Conservation (phyloP, 1,139 yeast species). For the Debaryomyces singareniensis region DNA sequence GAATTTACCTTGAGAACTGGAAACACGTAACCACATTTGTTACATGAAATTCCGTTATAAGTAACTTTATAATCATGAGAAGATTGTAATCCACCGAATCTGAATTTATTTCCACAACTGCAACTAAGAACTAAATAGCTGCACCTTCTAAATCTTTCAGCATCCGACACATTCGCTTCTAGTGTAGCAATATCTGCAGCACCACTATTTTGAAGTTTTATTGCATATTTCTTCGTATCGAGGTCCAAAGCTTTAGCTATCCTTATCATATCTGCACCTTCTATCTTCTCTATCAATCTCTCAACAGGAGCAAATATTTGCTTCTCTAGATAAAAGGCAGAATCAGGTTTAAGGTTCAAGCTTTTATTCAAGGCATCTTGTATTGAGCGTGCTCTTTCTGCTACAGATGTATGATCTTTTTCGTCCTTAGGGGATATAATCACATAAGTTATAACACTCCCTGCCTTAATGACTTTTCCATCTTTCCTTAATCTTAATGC, state of each 20-base stretch:
- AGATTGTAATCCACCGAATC: conserved; percentile 68
- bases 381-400: conserved; percentile 76
- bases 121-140: conserved; percentile 54
- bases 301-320: conserved; percentile 91
- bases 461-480: conserved; percentile 84
- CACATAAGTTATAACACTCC: conserved; percentile 84
- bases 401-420: conserved; percentile 37
- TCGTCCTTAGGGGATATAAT: conserved; percentile 44
- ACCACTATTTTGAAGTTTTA: conserved; percentile 36
- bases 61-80: conserved; percentile 55
- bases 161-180: conserved; percentile 76
- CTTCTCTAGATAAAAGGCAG: conserved; percentile 73
- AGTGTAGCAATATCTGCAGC: conserved; percentile 55
- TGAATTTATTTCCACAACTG: conserved; percentile 54
- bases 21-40: conserved; percentile 48
- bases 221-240: conserved; percentile 59
- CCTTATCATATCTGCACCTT: conserved; percentile 78
- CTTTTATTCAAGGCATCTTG: conserved; percentile 58
- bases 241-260: conserved; percentile 75
- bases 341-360: conserved; percentile 59
- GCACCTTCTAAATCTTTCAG: conserved; percentile 72
- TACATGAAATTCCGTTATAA: conserved; percentile 68
- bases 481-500: conserved; percentile 73
- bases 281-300: conserved; percentile 77
- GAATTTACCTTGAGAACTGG: conserved; percentile 52